A percentile compares a stretch with the other conserved stretches of the same genome.
phyloP scores from a whole-genome alignment of 352 stramenopile species.

The Thalassiosira hispida region DNA sequence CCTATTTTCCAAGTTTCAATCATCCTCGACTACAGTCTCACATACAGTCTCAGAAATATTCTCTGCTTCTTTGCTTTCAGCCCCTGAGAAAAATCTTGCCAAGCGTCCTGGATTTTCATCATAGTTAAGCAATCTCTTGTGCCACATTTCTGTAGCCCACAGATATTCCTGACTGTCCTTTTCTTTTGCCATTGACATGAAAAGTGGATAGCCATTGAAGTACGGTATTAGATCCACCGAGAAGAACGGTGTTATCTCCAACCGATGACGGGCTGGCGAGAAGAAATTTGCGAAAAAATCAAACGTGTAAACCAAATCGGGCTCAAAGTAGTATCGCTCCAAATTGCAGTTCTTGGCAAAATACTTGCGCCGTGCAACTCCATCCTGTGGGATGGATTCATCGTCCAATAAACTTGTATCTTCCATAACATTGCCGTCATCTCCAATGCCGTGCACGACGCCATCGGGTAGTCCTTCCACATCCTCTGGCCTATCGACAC shows the following conservation, averaged over 20 bases:
- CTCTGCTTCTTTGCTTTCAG: conserved; percentile 1
- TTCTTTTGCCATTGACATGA: conserved; percentile 60
- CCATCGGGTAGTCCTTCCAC: conserved; percentile 13
- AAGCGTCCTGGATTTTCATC: conserved; percentile 37
- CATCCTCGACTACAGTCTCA: not conserved
- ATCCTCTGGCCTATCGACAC: conserved; percentile 43
- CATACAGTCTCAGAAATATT: conserved; percentile 2
- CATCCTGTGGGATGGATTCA: conserved; percentile 30
- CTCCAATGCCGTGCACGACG: conserved; percentile 26
- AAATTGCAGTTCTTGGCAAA: conserved; percentile 53
- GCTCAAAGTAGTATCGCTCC: conserved; percentile 55
- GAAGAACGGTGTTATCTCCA: conserved; percentile 55
- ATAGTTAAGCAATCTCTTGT: conserved; percentile 47
- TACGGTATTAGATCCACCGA: conserved; percentile 57
- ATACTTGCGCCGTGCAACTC: conserved; percentile 47
- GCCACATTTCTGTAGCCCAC: conserved; percentile 59
- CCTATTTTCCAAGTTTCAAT: not conserved
- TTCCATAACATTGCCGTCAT: conserved; percentile 44
- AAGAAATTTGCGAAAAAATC: conserved; percentile 61
- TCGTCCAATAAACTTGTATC: conserved; percentile 43
- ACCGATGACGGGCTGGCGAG: conserved; percentile 36
- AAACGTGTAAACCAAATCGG: conserved; percentile 63
- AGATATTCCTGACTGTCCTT: conserved; percentile 45
- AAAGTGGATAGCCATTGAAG: conserved; percentile 57
- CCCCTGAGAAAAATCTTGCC: conserved; percentile 21